Base-by-base conservation (phyloP, 2,329 filamentous ascomycete species). In the Aquanectria penicillioides region DNA sequence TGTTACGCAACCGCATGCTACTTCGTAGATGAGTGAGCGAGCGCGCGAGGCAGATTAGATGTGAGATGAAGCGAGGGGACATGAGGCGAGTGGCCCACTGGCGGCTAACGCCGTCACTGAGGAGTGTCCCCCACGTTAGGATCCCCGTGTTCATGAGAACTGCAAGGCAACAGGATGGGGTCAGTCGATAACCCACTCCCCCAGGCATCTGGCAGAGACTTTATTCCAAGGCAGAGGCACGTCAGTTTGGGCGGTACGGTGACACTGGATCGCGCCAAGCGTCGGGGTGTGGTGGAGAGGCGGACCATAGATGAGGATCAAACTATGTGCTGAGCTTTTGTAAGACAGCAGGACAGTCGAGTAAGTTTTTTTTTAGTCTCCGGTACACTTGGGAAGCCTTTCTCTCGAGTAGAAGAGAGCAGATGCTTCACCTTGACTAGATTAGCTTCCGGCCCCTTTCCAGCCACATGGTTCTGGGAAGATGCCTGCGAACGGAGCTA, bases 401-500 rank as follows among this genome's bases (percentile, higher is more conserved):
- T 33, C 8, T 46, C n/a, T 34, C 18, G 26, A 50, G 9, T 37
- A 18, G 25, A 28, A 26, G 47, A 37, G 8, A 31, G 18, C 17
- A 40, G 12, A 13, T 17, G 28, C 47, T 33, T 31, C 15, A 26
- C 36, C 36, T 25, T 41, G 18, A 29, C 29, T 40, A 53, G 36
- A 48, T 41, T 48, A 36, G 44, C 34, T 43, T 43, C 41, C 43
- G 52, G 52, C 36, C 52, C 52, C 52, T 56, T 49, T 38, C 34
- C 12, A 49, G 52, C 52, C 44, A 56, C 44, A 36, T 53, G 36
- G 22, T 49, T 20, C 46, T 18, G 31, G 44, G 44, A 56, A 49
- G 44, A 56, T 56, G 52, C 44, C 37, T 49, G 52, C 31, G 28
- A 37, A 25, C 29, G 33, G 52, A 48, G 52, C 36, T 36, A 33